Evolutionary conservation across 495 filamentous ascomycete species (phyloP), one percentile per base, ranked within the genome.

Genomic region (Penicillium cosmopolitanum): DNA sequence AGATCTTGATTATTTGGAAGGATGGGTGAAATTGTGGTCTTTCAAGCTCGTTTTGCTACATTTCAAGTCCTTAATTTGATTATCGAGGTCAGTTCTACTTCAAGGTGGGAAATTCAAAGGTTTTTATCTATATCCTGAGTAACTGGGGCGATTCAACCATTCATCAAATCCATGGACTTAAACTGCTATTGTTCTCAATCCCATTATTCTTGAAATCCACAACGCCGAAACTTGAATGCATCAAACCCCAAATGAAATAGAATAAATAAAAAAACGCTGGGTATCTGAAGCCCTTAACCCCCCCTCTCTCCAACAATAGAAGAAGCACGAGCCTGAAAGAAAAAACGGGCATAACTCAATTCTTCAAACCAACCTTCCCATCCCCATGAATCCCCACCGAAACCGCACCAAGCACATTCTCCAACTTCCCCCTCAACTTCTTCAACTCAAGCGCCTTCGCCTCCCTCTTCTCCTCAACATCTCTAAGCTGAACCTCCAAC

Each of bases 401-500:
- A 35, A 80, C 72, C 55, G 73, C 72, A 28, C 70, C 73, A 13
- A 80, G 62, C 21, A 93, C 82, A 52, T 72, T 75, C 63, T 96
- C 93, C 58, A 97, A 68, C 69, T 80, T 80, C 31, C 76, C 81
- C 55, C 92, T 71, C 63, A 92, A 77, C 66, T 75, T 77, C 70
- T 87, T 87, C 76, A 86, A 84, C 74, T 95, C 91, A 68, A 77
- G 78, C 21, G 90, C 83, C 40, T 89, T 92, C 66, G 82, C 75
- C 63, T 80, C 79, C 57, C 92, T 76, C 76, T 93, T 86, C 61
- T 73, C 82, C 77, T 97, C 90, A 19, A 88, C 89, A 47, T 77
- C 84, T 61, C 84, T 84, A 62, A 97, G 78, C 66, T 94, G 87
- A 63, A 80, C 79, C 68, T 96, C 91, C 65, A 97, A 70, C 63